Base-by-base conservation (phyloP, 1,139 yeast species). In the Yamadazyma aaseri region DNA sequence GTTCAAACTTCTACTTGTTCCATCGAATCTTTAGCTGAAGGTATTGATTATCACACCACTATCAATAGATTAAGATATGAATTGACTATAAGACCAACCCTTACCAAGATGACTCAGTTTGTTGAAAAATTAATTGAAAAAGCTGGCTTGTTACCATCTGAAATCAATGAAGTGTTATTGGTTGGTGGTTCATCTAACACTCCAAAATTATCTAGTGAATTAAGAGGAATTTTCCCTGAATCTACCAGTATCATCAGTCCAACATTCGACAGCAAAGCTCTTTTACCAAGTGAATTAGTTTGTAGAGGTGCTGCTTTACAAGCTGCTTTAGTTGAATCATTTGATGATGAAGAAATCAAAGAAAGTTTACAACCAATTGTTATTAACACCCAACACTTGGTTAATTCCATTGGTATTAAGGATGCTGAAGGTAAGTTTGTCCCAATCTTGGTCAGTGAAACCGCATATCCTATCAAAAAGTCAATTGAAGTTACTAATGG, bases 271-370 rank as follows among this genome's bases (percentile, higher is more conserved):
- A 49, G 85, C 45, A 85, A 85, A 63, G 89, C 95, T 37, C 57
- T 83, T 42, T 80, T 84, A 69, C 97, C 99, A 42, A 79, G 86
- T 53, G 98, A 94, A 68, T 74, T 89, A 55, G 73, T 84, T 47
- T 82, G 95, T 47, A 84, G 95, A 58, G 99, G 99, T 66, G 95
- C 96, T 43, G 97, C 98, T 41, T 76, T 92, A 58, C 98, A 94
- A 73, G 98, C 97, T 33, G 79, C 96, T 27, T 71, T 94, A 58
- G 74, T 90, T 46, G 86, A 86, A 52, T 71, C 79, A 35, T 87
- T 83, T 51, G 97, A 90, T 55, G 86, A 76, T 40, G 94, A 85
- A 35, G 97, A 90, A 65, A 75, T 92, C 51, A 70, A 73, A 36
- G 96, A 89, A 63, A 83, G 95, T 41, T 72, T 83, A 50, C 85